Evolutionary conservation across 2,329 filamentous ascomycete genomes (phyloP), one percentile per base, ranked within the genome.

Genomic region (Cytospora piceae): DNA sequence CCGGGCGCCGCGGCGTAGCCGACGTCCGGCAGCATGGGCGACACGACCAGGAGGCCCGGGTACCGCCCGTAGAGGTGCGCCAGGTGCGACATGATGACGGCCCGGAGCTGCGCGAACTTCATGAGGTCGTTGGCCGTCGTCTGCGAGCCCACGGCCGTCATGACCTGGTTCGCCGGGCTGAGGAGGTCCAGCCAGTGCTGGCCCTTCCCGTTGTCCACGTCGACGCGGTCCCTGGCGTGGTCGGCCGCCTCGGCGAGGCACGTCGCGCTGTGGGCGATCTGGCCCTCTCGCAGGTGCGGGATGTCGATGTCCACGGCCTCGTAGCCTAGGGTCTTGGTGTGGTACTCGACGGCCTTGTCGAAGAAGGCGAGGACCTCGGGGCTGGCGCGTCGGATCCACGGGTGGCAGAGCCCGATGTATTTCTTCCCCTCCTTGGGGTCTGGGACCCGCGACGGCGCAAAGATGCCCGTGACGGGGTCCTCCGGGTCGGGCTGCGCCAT

Each of bases 61-160:
- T 96, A 78, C 64, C 83, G 78, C 70, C 85, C 79, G 78, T 88
- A 97, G 1, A 96, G 79, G 71, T 84, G 82, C 0, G 91, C 86
- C 14, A 96, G 81, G 76, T 96, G 92, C 42, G 85, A 82, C 92
- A 96, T 96, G 62, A 94, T 79, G 42, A 94, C 78, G 42, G 87
- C 85, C 31, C 94, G 88, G 34, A 97, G 77, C 71, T 90, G 86
- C 71, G 92, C 90, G 54, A 88, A 89, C 68, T 89, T 87, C 66
- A 94, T 77, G 71, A 91, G 87, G 73, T 97, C 93, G 0, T 82
- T 80, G 0, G 87, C 87, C 0, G 87, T 82, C 0, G 90, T 90
- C 71, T 87, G 85, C 56, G 81, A 77, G 32, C 83, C 90, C 14
- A 93, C 80, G 2, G 83, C 81, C 67, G 96, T 79, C 46, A 95